Evolutionary conservation across 23 red algal species (phyloP).

Genomic region (Pyropia haitanensis): DNA sequence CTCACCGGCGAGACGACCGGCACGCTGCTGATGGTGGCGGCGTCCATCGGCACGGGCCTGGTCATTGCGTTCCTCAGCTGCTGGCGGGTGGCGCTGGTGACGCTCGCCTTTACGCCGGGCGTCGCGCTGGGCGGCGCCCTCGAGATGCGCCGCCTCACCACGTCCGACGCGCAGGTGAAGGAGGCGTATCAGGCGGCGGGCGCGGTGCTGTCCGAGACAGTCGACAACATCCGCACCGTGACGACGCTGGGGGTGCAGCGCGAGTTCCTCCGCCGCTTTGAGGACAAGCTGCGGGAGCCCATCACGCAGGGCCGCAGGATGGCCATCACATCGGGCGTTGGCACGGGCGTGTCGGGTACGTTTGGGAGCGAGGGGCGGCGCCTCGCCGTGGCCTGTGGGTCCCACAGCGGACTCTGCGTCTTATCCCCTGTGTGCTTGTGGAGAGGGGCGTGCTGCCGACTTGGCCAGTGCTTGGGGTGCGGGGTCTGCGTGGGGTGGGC

Average conservation of each 20-base stretch:
- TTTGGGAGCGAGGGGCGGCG: no score
- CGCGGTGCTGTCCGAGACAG: conserved; percentile 61
- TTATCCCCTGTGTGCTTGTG: no score
- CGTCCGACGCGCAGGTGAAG: conserved; percentile 36
- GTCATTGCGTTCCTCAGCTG: conserved; percentile 48
- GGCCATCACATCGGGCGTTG: conserved; percentile 43
- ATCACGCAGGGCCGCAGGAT: conserved; percentile 21
- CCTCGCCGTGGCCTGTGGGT: no score
- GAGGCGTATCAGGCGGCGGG: conserved; percentile 50
- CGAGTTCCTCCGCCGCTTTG: conserved; percentile 55
- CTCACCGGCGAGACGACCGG: conserved; percentile 54
- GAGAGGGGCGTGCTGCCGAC: no score
- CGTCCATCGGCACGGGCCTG: conserved; percentile 44
- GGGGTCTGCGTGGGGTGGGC: no score
- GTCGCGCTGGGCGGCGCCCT: conserved; percentile 34
- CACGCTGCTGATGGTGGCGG: conserved; percentile 11
- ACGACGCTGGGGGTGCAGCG: conserved; percentile 63
- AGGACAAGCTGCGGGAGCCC: conserved; percentile 39
- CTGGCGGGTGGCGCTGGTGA: conserved; percentile 59
- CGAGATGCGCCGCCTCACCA: conserved; percentile 36
- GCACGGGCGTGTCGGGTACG: conserved; percentile 30
- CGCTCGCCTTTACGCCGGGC: conserved; percentile 36
- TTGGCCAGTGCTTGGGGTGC: no score
- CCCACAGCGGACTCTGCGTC: no score
- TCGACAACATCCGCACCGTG: conserved; percentile 73